A percentile compares a stretch with the other conserved stretches of the same genome.
Evolutionary conservation across 2,329 filamentous ascomycete genomes (phyloP).

Genomic region (Sclerotiophoma versabilis): DNA sequence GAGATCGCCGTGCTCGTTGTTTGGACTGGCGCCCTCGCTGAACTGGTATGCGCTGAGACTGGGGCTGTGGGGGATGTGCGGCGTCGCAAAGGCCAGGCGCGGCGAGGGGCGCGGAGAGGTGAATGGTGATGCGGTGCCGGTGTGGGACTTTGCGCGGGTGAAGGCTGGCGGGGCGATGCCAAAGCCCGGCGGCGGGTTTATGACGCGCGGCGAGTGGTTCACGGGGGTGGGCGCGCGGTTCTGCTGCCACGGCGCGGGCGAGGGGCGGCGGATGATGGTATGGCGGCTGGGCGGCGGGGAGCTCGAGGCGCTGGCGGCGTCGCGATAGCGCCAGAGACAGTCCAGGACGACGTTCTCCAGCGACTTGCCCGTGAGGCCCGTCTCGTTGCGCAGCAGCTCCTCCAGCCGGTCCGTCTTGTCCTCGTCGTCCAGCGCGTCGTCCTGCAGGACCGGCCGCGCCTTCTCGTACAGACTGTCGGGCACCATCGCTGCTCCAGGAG

Average conservation of each 20-base stretch:
- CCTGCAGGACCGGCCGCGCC: constrained; percentile 86
- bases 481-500: constrained; percentile 68
- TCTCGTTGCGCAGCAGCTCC: constrained; percentile 81
- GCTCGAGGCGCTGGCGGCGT: constrained; percentile 65
- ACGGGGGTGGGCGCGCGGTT: constrained; percentile 77
- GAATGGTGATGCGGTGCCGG: constrained; percentile 80
- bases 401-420: constrained; percentile 94
- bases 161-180: constrained; percentile 75
- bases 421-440: constrained; percentile 84
- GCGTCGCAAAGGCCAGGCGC: constrained; percentile 86
- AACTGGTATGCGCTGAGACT: constrained; percentile 96
- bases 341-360: constrained; percentile 92
- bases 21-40: constrained; percentile 74
- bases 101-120: constrained; percentile 93
- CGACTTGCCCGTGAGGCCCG: constrained; percentile 74
- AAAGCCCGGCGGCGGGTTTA: constrained; percentile 84
- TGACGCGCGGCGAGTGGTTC: constrained; percentile 79
- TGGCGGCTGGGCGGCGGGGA: constrained; percentile 88
- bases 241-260: constrained; percentile 91
- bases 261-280: constrained; percentile 86
- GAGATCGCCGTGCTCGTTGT: constrained; percentile 87
- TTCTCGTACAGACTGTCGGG: constrained; percentile 92
- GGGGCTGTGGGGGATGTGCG: constrained; percentile 90
- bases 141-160: constrained; percentile 73
- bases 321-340: constrained; percentile 84